A percentile compares a stretch with the other conserved stretches of the same genome.
Evolutionary conservation across 2,329 filamentous ascomycete species (phyloP).

Genomic region (Blumeria hordei): DNA sequence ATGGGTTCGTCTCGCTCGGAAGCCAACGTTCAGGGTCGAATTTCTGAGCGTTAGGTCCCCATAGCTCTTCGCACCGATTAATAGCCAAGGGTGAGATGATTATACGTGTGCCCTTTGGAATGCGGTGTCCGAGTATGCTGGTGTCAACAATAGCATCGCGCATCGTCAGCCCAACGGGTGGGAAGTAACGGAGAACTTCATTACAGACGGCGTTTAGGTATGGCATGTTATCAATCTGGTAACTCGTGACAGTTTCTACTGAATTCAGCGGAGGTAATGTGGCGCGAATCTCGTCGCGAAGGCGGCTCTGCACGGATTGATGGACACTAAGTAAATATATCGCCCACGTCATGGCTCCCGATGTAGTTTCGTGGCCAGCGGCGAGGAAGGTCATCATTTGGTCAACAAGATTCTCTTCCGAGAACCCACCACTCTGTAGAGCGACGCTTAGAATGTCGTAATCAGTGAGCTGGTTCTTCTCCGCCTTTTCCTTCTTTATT

Average conservation of each 20-base stretch:
- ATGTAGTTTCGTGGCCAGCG: slow-evolving; percentile 61
- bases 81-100: slow-evolving; percentile 39
- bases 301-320: slow-evolving; percentile 36
- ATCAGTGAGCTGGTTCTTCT: slow-evolving; percentile 25
- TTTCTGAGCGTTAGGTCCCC: slow-evolving; percentile 48
- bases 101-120: slow-evolving; percentile 49
- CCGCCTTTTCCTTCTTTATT: slow-evolving; percentile 37
- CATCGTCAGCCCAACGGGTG: slow-evolving; percentile 46
- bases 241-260: slow-evolving; percentile 21
- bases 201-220: slow-evolving; percentile 61
- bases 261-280: slow-evolving; percentile 26
- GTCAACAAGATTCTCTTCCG: slow-evolving; percentile 58
- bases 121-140: slow-evolving; percentile 33
- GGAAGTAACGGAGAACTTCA: slow-evolving; percentile 50
- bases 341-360: slow-evolving; percentile 52
- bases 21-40: slow-evolving; percentile 70
- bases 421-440: slow-evolving; percentile 49
- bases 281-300: slow-evolving; percentile 43
- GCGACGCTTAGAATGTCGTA: slow-evolving; percentile 64
- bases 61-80: slow-evolving; percentile 44
- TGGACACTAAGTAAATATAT: slow-evolving; percentile 43
- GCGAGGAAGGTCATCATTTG: slow-evolving; percentile 81
- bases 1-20: slow-evolving; percentile 15
- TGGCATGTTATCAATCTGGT: slow-evolving; percentile 45
- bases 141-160: slow-evolving; percentile 42